Base-by-base conservation (phyloP, 345 rosid species). In the Ricinus communis region DNA sequence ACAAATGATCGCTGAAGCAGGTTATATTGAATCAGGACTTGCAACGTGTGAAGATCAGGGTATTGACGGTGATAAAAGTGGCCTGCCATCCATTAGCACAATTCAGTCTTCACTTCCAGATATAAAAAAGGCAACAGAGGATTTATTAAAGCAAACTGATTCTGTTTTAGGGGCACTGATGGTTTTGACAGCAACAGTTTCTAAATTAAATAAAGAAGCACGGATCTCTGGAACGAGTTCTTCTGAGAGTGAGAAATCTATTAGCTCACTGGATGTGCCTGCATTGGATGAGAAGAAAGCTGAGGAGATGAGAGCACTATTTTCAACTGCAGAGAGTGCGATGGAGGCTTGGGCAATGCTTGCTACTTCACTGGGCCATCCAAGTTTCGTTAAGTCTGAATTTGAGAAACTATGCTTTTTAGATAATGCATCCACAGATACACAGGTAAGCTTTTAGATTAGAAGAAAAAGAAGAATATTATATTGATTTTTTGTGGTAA, bases 311-410 rank as follows among this genome's bases (percentile, higher is more conserved):
- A 91, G 74, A 82, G 76, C 75, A 70, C 90, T 94, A 22, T 94
- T 94, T 79, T 83, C 86, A 53, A 85, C 82, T 22, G 98, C 97
- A 71, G 98, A 94, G 79, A 91, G 84, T 86, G 98, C 98, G 49
- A 91, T 94, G 96, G 97, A 94, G 78, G 98, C 98, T 63, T 94
- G 98, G 98, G 98, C 98, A 60, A 87, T 94, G 98, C 95, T 94
- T 75, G 94, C 98, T 71, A 86, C 93, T 79, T 86, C 98, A 51
- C 62, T 91, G 57, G 98, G 98, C 71, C 97, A 91, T 80, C 90
- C 98, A 65, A 94, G 96, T 83, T 90, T 94, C 69, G 88, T 94
- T 59, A 91, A 87, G 87, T 94, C 97, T 65, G 97, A 94, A 78
- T 94, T 94, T 79, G 96, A 94, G 85, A 94, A 94, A 79, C 25